Base-by-base conservation (phyloP, 2,329 filamentous ascomycete genomes). In the Fusarium brachygibbosum region DNA sequence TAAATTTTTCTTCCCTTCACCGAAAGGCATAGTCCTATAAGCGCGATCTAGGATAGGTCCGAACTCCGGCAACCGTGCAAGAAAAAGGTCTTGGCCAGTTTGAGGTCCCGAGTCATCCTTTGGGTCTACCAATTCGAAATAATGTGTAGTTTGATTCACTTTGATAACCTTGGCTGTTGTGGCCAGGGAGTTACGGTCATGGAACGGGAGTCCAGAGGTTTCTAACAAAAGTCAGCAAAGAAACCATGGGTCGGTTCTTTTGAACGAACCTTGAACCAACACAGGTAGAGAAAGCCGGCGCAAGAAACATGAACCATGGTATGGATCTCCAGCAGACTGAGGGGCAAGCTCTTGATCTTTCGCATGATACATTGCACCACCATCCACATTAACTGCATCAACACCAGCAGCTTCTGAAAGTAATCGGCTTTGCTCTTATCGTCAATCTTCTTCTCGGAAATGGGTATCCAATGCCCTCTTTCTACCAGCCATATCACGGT, bases 341-440 rank as follows among this genome's bases (percentile, higher is more conserved):
- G 41, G 1, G 81, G 79, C 0, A 83, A 68, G 3, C 74, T 67
- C 17, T 77, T 67, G 1, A 63, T 61, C 3, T 73, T 66, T 2
- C 81, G 75, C 14, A 73, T 76, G 10, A 80, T 68, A 45, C 73
- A 76, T 58, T 82, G 77, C 0, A 79, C 42, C 0, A 76, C 48
- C 70, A 83, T 80, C 79, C 80, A 83, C 6, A 60, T n/a, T 0
- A 79, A 77, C 56, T 84, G 81, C 4, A 79, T 53, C 23, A 78
- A 69, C 2, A 81, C 77, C 3, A 83, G 48, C 0, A 64, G 40
- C 62, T 81, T 82, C 9, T 79, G 73, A 9, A 81, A 57, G 1
- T 58, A 63, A 28, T 81, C 74, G 3, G 75, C 76, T 56, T 82
- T 82, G 66, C 78, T 82, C 28, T 78, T 77, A 40, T 82, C 79